phyloP scores from a whole-genome alignment of 2,329 filamentous ascomycete genomes.

The Blumeria hordei region DNA sequence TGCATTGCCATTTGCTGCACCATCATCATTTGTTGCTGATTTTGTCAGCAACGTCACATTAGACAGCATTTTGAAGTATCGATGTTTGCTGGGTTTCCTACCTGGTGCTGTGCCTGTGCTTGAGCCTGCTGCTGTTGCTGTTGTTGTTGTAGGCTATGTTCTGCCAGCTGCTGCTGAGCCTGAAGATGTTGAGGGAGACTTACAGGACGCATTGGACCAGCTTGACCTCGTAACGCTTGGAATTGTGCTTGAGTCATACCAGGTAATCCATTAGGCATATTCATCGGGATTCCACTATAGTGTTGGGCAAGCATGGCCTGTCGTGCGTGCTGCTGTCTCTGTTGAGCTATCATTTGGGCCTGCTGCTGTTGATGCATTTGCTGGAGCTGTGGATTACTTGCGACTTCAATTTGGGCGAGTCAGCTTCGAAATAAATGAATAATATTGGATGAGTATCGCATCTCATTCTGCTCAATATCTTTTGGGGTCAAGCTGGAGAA shows the following conservation, averaged over 20 bases:
- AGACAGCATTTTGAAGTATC: not conserved
- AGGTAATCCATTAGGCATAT: slow-evolving; percentile 29
- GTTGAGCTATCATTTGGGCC: slow-evolving; percentile 30
- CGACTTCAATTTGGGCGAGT: slow-evolving; percentile 5
- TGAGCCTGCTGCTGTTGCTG: slow-evolving; percentile 14
- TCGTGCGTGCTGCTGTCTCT: slow-evolving; percentile 18
- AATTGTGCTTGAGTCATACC: slow-evolving; percentile 27
- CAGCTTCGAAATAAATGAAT: not conserved
- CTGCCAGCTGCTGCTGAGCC: slow-evolving; percentile 17
- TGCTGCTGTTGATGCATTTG: slow-evolving; percentile 32
- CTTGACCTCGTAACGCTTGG: slow-evolving; percentile 22
- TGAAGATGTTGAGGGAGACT: slow-evolving; percentile 22
- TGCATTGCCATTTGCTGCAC: slow-evolving; percentile 24
- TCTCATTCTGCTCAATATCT: not conserved
- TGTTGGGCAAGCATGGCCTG: slow-evolving; percentile 31
- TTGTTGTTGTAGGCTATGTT: slow-evolving; percentile 18
- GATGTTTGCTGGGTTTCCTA: not conserved
- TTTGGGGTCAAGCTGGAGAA: not conserved
- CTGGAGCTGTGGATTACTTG: slow-evolving; percentile 16
- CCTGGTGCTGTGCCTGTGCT: slow-evolving; percentile 16
- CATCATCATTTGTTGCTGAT: slow-evolving; percentile 18
- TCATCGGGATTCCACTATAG: slow-evolving; percentile 25
- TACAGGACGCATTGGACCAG: slow-evolving; percentile 19
- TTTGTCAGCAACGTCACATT: slow-evolving; percentile 7
- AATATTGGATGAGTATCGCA: not conserved